Base-by-base conservation (phyloP, 1,139 yeast genomes). In the Arxiozyma slooffiae region DNA sequence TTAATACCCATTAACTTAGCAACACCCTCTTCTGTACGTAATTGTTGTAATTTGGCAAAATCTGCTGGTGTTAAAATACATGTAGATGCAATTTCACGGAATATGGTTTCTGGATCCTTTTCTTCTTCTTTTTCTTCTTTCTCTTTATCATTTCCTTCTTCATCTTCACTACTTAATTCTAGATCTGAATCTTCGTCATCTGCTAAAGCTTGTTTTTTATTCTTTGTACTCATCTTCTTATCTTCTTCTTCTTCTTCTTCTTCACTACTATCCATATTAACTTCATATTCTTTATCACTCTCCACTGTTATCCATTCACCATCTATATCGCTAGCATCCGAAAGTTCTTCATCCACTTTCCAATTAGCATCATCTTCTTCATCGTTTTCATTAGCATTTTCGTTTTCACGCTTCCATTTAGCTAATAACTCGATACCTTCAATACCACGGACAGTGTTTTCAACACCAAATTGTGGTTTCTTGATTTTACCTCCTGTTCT, bases 61-160 rank as follows among this genome's bases (percentile, higher is more conserved):
- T 92, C 98, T 0, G 97, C 97, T 23, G 98, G 98, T 0, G 98
- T 92, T 59, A 92, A 76, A 54, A 92, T 85, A 58, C 88, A 79
- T 18, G 82, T 73, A 2, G 90, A 74, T 41, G 94, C 82, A 44
- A 89, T 65, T 50, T 82, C 82, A 55, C 74, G 72, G 69, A 83
- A 75, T 1, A 83, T 83, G 48, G 70, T 70, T 47, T 68, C 74
- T 5, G 73, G 46, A 59, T 63, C 62, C 48, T 64, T 52, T 49
- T 60, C 59, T 51, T 55, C 59, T 40, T 51, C 45, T 43, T 26
- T 53, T 40, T 51, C 52, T 14, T 61, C 56, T 40, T 52, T 49
- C 44, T 52, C 57, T 38, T 49, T 60, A 50, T 50, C 55, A 38
- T 55, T 52, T 30, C 59, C 58, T 26, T 57, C 53, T 44, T 63